Evolutionary conservation across 2,329 filamentous ascomycete species (phyloP).

Genomic region (Beauveria brongniartii): DNA sequence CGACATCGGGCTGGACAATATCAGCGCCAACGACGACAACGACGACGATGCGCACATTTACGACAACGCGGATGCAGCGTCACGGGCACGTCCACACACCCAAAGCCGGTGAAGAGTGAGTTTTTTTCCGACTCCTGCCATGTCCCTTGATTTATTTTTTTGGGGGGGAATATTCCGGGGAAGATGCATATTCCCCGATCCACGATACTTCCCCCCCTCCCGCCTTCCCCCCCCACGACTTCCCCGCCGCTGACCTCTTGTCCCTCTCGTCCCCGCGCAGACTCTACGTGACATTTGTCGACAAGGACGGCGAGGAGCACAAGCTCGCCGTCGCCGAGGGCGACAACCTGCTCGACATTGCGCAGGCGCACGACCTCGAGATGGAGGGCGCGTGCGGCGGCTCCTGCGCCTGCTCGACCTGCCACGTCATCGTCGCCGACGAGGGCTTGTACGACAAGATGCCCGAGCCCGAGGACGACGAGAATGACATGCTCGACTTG

Average conservation of each 20-base stretch:
- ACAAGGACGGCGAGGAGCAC: conserved; percentile 73
- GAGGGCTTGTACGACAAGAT: conserved; percentile 70
- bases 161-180: too few species aligned
- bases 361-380: conserved; percentile 87
- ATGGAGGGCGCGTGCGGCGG: conserved; percentile 98
- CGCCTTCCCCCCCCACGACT: neutral
- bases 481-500: conserved; percentile 86
- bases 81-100: conserved; percentile 81
- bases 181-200: too few species aligned
- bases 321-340: conserved; percentile 76
- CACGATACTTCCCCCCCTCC: too few species aligned
- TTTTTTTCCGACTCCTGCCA: conserved; percentile 13
- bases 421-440: conserved; percentile 77
- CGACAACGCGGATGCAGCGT: conserved; percentile 46
- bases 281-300: conserved; percentile 83
- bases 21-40: neutral
- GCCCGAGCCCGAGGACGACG: conserved; percentile 68
- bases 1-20: neutral
- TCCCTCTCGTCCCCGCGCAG: conserved; percentile 32
- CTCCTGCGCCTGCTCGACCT: conserved; percentile 87
- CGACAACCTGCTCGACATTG: conserved; percentile 91
- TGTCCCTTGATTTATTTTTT: neutral
- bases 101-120: conserved; percentile 86
- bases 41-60: conserved; percentile 45
- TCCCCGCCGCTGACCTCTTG: conserved; percentile 7